These are phyloP conservation scores for Acrocalymma vagum DNA, from an alignment of 2,329 filamentous ascomycete genomes.

Conservation along the genomic window DNA sequence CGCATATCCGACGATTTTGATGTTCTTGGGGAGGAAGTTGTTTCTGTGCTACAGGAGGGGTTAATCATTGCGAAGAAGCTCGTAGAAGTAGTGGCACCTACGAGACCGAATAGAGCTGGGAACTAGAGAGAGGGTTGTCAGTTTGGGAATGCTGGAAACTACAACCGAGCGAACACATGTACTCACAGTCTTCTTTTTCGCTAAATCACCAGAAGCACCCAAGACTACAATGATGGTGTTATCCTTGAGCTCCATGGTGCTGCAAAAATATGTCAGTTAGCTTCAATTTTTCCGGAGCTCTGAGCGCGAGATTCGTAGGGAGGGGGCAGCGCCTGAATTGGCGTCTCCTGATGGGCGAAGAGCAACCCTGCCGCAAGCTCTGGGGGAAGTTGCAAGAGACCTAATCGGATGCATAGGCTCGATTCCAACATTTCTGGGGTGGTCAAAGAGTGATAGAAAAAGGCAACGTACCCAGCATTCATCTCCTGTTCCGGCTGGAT, in stretches of 20 bases:
- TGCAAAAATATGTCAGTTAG: slow-evolving; percentile 54
- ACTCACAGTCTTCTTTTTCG: slow-evolving; percentile 98
- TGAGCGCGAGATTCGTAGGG: slow-evolving; percentile 6
- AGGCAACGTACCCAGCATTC: slow-evolving; percentile 55
- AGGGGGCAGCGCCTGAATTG: slow-evolving; percentile 21
- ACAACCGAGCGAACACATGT: slow-evolving; percentile 11
- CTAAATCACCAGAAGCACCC: slow-evolving; percentile 94
- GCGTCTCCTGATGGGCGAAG: background rate
- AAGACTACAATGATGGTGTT: slow-evolving; percentile 97
- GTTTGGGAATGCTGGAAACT: slow-evolving; percentile 5
- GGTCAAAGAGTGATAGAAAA: slow-evolving; percentile 1
- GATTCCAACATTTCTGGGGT: background rate
- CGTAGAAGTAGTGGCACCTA: slow-evolving; percentile 62
- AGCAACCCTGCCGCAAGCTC: background rate
- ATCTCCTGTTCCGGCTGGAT: slow-evolving; percentile 56
- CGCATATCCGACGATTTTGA: slow-evolving; percentile 98
- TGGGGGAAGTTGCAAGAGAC: slow-evolving; percentile 8
- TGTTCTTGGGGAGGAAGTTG: slow-evolving; percentile 96
- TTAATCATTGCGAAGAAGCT: slow-evolving; percentile 23
- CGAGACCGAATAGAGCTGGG: slow-evolving; percentile 94
- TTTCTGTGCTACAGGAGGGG: slow-evolving; percentile 80
- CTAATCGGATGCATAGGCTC: slow-evolving; percentile 5
- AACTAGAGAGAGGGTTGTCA: slow-evolving; percentile 67
- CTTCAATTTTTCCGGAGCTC: slow-evolving; percentile 19
- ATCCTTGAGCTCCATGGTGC: slow-evolving; percentile 94